Conservation (phyloP, 2,329 filamentous ascomycete species). For the Phialemoniopsis sp. region DNA sequence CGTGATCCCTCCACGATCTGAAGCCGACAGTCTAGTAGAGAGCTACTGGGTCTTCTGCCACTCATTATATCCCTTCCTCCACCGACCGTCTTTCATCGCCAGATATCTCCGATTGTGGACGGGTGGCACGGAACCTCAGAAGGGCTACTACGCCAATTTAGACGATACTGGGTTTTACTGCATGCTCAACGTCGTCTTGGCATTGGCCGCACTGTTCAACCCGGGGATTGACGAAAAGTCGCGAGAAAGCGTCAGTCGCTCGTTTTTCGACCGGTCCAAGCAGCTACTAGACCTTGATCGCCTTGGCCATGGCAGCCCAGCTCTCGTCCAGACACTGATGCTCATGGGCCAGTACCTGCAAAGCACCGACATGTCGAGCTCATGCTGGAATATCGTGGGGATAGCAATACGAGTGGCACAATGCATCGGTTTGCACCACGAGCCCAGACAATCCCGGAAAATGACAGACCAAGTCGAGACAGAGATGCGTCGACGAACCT, state of each 20-base stretch:
- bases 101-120: too few species aligned
- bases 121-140: too few species aligned
- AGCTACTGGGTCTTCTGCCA: constrained; percentile 32
- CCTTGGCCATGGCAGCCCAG: constrained; percentile 16
- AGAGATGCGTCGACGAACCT: too few species aligned
- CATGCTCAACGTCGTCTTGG: constrained; percentile 36
- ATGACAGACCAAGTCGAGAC: too few species aligned
- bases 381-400: constrained; percentile 37
- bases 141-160: constrained; percentile 8
- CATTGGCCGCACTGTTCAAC: constrained; percentile 19
- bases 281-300: constrained; percentile 29
- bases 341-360: constrained; percentile 32
- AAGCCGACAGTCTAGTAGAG: constrained; percentile 34
- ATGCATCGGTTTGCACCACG: constrained; percentile 33
- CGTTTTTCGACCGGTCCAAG: constrained; percentile 28
- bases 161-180: constrained; percentile 32
- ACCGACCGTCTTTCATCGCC: constrained; percentile 31
- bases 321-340: constrained; percentile 30
- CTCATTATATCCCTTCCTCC: constrained; percentile 38
- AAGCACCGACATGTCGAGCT: constrained; percentile 30
- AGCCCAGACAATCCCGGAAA: constrained; percentile 2
- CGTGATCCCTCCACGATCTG: constrained; percentile 27
- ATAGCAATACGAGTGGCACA: constrained; percentile 34
- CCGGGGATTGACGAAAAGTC: constrained; percentile 2
- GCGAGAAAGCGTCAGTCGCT: constrained; percentile 19